Percentiles rank a stretch among this genome's conserved stretches.
These are phyloP conservation scores for Dentipellis fragilis DNA, from an alignment of 768 basidiomycete genomes.

Conservation along the genomic window DNA sequence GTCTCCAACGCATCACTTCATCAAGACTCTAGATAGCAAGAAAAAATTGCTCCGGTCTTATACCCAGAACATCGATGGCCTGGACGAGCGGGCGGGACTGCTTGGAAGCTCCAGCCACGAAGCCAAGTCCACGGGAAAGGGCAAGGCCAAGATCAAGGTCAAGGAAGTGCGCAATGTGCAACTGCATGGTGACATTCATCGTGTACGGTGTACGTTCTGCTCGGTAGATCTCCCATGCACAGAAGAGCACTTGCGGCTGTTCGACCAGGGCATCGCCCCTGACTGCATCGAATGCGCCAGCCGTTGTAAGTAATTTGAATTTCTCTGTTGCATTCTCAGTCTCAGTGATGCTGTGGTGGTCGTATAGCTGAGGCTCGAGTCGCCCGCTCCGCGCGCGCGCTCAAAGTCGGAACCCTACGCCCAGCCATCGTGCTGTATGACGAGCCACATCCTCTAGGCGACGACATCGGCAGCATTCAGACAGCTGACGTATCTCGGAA, in stretches of 20 bases:
- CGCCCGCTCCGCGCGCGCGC: slow-evolving; percentile 74
- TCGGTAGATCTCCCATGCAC: slow-evolving; percentile 68
- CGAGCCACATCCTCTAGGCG: slow-evolving; percentile 85
- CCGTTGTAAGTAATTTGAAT: slow-evolving; percentile 52
- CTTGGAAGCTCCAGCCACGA: slow-evolving; percentile 52
- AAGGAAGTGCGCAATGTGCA: slow-evolving; percentile 84
- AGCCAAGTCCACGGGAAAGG: slow-evolving; percentile 42
- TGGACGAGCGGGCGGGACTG: slow-evolving; percentile 78
- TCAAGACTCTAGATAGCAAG: slow-evolving; percentile 74
- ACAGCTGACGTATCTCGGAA: slow-evolving; percentile 62
- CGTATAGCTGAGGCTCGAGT: slow-evolving; percentile 59
- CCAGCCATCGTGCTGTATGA: slow-evolving; percentile 94
- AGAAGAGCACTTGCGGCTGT: slow-evolving; percentile 49
- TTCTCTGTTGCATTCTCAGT: slow-evolving; percentile 2
- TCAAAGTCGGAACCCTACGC: slow-evolving; percentile 76
- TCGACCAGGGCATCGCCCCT: slow-evolving; percentile 63
- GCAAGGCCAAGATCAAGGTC: slow-evolving; percentile 55
- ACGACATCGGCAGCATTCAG: slow-evolving; percentile 83
- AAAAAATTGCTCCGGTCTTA: slow-evolving; percentile 83
- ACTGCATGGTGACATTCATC: slow-evolving; percentile 88
- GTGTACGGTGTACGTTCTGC: slow-evolving; percentile 82
- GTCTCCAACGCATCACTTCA: slow-evolving; percentile 81
- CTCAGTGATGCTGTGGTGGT: too few species aligned
- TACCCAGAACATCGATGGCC: slow-evolving; percentile 96
- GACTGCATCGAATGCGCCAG: slow-evolving; percentile 79